Evolutionary conservation across 202 grass and related monocot genomes (phyloP).

Genomic region (Schoenoplectus triqueter): DNA sequence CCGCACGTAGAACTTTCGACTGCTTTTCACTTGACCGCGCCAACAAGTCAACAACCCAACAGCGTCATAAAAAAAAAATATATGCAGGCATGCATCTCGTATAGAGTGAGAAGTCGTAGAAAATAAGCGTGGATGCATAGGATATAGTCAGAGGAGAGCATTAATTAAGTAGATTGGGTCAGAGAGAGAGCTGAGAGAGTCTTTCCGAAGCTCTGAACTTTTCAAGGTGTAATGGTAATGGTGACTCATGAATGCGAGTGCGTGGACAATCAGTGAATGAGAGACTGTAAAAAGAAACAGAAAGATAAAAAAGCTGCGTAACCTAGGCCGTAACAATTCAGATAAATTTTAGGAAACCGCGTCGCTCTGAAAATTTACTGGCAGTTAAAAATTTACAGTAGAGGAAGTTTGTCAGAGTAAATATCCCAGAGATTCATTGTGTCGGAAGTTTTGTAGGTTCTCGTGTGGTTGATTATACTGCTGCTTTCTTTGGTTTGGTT

Average conservation of each 20-base stretch:
- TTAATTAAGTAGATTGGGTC: conserved; percentile 24
- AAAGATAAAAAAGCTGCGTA: conserved; percentile 25
- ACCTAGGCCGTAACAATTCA: neutral
- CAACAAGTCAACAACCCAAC: too few species aligned
- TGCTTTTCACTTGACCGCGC: too few species aligned
- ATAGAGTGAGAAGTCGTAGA: neutral
- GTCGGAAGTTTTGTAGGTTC: neutral
- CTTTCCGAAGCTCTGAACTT: conserved; percentile 20
- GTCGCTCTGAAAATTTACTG: conserved; percentile 16
- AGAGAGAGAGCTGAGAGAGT: conserved; percentile 26
- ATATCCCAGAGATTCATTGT: neutral
- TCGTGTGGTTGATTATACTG: neutral
- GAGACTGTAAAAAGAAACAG: neutral
- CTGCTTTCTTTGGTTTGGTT: too few species aligned
- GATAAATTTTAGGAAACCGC: neutral
- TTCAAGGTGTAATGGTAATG: conserved; percentile 20
- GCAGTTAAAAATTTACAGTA: neutral
- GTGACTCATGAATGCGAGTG: conserved; percentile 41
- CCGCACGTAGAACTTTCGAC: too few species aligned
- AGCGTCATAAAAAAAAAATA: too few species aligned
- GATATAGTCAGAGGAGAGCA: conserved; percentile 2
- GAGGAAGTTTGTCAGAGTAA: neutral
- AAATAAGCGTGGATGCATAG: neutral
- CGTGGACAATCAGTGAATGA: neutral
- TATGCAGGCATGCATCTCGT: too few species aligned